These are phyloP conservation scores for Abrus precatorius DNA, from an alignment of 306 rosid genomes.

Conservation along the genomic window DNA sequence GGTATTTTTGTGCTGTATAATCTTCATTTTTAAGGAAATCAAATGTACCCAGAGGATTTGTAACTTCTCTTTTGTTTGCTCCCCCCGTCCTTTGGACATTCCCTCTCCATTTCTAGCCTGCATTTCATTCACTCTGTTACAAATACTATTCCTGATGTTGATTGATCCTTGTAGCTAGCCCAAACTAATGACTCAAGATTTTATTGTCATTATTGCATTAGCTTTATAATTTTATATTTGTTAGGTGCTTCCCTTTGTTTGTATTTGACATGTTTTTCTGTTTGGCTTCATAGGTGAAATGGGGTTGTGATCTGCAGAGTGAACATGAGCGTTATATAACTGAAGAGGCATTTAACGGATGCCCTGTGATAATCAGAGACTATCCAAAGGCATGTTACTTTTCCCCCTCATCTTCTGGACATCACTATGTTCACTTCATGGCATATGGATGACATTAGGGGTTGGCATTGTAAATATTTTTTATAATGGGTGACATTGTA, in stretches of 20 bases:
- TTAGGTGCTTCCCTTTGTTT: constrained; percentile 25
- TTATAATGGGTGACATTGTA: background rate
- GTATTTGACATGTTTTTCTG: constrained; percentile 34
- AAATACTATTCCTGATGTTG: constrained; percentile 6
- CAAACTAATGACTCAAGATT: background rate
- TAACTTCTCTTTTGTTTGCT: constrained; percentile 27
- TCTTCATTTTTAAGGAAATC: background rate
- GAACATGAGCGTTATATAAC: constrained; percentile 97
- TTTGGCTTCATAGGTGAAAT: constrained; percentile 70
- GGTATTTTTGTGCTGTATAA: background rate
- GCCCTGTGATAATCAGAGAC: constrained; percentile 93
- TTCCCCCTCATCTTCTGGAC: constrained; percentile 40
- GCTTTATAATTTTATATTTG: constrained; percentile 31
- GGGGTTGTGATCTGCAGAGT: constrained; percentile 99
- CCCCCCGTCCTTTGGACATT: constrained; percentile 10
- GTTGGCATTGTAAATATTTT: constrained; percentile 22
- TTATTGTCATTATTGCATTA: constrained; percentile 22
- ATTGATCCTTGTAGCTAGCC: background rate
- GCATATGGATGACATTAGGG: constrained; percentile 3
- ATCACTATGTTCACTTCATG: background rate
- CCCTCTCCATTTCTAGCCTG: constrained; percentile 2
- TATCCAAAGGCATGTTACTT: constrained; percentile 84
- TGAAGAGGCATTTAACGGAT: constrained; percentile 86
- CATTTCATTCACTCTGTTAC: background rate
- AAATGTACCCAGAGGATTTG: background rate